phyloP scores from a whole-genome alignment of 192 early-diverging fungal genomes.

The Backusella circina region DNA sequence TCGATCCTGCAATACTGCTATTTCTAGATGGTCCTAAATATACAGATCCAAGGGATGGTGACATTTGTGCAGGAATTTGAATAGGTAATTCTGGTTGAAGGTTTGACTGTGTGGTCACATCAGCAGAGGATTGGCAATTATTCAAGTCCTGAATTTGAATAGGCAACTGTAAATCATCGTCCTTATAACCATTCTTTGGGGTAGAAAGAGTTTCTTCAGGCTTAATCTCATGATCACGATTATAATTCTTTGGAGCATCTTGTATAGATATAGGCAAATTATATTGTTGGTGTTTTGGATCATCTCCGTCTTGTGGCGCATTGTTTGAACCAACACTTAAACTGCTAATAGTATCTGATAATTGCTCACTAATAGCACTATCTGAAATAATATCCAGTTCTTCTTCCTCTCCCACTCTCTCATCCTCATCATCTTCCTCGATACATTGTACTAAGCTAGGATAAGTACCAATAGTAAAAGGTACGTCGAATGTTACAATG shows the following conservation, averaged over 20 bases:
- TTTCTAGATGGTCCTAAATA: background rate
- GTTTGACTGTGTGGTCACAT: background rate
- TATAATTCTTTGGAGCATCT: background rate
- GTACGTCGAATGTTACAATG: background rate
- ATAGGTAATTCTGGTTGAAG: background rate
- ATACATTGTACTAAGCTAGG: background rate
- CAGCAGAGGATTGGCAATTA: background rate
- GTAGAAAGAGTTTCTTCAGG: background rate
- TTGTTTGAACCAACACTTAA: background rate
- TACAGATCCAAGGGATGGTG: background rate
- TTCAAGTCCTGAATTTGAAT: background rate
- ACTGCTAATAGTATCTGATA: background rate
- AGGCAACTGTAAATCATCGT: background rate
- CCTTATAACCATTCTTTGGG: background rate
- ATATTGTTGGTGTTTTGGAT: background rate
- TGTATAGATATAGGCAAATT: background rate
- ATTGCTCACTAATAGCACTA: background rate
- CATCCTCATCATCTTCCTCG: background rate
- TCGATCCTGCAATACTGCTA: background rate
- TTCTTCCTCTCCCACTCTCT: background rate
- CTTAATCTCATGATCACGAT: background rate
- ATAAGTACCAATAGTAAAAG: conserved; percentile 2
- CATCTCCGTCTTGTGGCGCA: background rate
- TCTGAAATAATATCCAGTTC: background rate
- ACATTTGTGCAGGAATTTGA: background rate